Evolutionary conservation across 1,284 basidiomycete genomes (phyloP).

Genomic region (Puccinia hordei): DNA sequence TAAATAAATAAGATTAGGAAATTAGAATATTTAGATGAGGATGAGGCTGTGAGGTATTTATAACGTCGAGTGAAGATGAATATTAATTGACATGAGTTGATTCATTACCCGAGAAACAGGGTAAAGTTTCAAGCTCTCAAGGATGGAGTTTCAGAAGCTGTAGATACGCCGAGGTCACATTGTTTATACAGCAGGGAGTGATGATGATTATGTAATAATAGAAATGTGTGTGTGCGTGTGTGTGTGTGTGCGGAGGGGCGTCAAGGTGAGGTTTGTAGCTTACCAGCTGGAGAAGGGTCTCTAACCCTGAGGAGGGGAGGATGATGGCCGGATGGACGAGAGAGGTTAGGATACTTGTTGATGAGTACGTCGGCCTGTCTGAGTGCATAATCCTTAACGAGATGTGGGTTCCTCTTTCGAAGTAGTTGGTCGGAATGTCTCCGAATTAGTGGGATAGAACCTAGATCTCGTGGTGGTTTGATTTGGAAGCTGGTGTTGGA

Average conservation of each 20-base stretch:
- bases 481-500: background rate
- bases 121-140: too few species aligned
- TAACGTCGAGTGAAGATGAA: too few species aligned
- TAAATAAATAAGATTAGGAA: too few species aligned
- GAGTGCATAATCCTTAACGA: conserved; percentile 10
- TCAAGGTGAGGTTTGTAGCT: background rate
- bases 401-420: background rate
- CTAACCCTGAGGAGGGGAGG: background rate
- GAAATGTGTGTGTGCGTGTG: too few species aligned
- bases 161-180: background rate
- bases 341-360: conserved; percentile 25
- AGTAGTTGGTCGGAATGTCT: background rate
- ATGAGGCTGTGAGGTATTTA: too few species aligned
- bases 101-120: too few species aligned
- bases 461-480: too few species aligned
- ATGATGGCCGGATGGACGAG: background rate
- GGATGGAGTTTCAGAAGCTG: background rate
- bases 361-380: conserved; percentile 23
- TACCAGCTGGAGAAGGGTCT: conserved; percentile 13
- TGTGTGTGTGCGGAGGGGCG: background rate
- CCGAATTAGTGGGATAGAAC: background rate
- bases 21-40: too few species aligned
- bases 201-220: too few species aligned
- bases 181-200: background rate
- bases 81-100: too few species aligned